A percentile compares a stretch with the other conserved stretches of the same genome.
Conservation (phyloP, 352 stramenopile genomes). For the Pythium biforme region DNA sequence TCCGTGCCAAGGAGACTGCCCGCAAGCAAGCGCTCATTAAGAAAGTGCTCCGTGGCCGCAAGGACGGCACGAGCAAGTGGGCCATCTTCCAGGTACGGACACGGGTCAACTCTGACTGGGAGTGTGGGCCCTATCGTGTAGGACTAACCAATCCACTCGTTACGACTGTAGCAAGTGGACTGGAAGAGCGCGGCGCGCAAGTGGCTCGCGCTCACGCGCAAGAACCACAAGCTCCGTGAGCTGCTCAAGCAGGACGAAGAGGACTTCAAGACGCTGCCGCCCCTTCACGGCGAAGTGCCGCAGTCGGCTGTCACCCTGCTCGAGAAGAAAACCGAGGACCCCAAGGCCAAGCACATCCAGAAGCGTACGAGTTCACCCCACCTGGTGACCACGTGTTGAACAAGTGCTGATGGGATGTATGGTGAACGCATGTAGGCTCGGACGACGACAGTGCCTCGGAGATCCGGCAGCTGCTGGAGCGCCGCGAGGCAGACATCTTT, state of each 20-base stretch:
- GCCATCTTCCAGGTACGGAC: constrained; percentile 59
- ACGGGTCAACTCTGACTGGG: neutral
- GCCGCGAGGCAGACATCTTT: constrained; percentile 49
- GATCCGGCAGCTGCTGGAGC: constrained; percentile 46
- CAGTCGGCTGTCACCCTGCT: constrained; percentile 24
- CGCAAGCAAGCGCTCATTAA: constrained; percentile 47
- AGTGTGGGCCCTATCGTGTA: too few relatives aligned
- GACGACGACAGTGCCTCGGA: constrained; percentile 41
- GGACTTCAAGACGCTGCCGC: constrained; percentile 62
- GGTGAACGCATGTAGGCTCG: constrained; percentile 8
- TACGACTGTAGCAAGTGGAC: constrained; percentile 63
- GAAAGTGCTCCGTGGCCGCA: constrained; percentile 46
- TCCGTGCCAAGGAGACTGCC: constrained; percentile 55
- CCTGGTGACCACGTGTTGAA: too few relatives aligned
- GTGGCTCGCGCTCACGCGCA: constrained; percentile 64
- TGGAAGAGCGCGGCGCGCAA: constrained; percentile 50
- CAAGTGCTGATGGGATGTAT: neutral
- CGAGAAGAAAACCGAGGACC: constrained; percentile 12
- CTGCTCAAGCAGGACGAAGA: constrained; percentile 52
- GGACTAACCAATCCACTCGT: too few relatives aligned
- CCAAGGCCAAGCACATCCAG: constrained; percentile 10
- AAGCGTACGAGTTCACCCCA: too few relatives aligned
- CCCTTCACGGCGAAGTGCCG: constrained; percentile 27
- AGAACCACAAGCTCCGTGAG: constrained; percentile 48
- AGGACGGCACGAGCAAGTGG: constrained; percentile 49